phyloP scores from a whole-genome alignment of 1,139 yeast species.

The Barnettozyma hawaiiensis region DNA sequence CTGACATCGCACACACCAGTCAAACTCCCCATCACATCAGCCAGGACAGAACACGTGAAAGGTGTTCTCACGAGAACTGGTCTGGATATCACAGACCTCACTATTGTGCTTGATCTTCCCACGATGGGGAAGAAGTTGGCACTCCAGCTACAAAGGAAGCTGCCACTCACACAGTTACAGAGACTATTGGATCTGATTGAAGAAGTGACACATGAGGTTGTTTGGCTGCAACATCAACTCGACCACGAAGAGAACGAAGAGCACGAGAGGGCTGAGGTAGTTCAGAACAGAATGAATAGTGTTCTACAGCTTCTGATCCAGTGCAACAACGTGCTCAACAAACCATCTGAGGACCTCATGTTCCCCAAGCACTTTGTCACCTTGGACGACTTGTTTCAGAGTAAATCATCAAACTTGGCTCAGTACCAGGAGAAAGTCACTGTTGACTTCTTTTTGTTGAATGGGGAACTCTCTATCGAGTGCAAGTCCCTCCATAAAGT shows the following conservation, averaged over 20 bases:
- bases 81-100: constrained; percentile 16
- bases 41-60: constrained; percentile 24
- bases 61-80: constrained; percentile 19
- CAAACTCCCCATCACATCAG: constrained; percentile 29
- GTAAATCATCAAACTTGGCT: constrained; percentile 7
- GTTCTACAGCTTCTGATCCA: constrained; percentile 35
- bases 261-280: constrained; percentile 10
- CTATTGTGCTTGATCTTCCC: constrained; percentile 15
- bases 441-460: constrained; percentile 20
- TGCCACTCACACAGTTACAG: constrained; percentile 13
- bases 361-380: constrained; percentile 21
- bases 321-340: constrained; percentile 24
- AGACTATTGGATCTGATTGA: constrained; percentile 13
- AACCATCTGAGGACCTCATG: constrained; percentile 17
- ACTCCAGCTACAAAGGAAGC: constrained; percentile 11
- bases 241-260: not conserved
- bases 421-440: constrained; percentile 18
- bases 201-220: constrained; percentile 9
- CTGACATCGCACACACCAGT: constrained; percentile 27
- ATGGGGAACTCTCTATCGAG: constrained; percentile 23
- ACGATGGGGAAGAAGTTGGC: constrained; percentile 15
- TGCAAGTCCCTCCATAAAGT: constrained; percentile 21
- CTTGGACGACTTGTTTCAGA: constrained; percentile 11
- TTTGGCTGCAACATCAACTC: constrained; percentile 13
- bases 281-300: constrained; percentile 12